Evolutionary conservation across 2,329 filamentous ascomycete species (phyloP).

Genomic region (Pseudogymnoascus sp.): DNA sequence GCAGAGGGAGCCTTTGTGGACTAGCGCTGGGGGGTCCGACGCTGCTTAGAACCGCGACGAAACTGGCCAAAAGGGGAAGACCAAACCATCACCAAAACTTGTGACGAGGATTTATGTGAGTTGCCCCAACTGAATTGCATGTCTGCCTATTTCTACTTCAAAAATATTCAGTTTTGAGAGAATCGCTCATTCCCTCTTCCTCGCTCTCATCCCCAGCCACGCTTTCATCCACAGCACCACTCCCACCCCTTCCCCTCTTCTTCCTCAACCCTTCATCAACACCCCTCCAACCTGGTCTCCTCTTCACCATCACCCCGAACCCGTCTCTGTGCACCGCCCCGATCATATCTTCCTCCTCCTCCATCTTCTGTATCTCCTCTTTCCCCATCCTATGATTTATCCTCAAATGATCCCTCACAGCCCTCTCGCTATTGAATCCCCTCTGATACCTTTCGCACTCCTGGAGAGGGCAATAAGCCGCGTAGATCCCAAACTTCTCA

Average conservation of each 20-base stretch:
- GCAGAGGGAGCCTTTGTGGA: not conserved
- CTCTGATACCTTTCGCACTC: not conserved
- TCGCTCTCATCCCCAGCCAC: not conserved
- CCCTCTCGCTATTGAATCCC: constrained; percentile 34
- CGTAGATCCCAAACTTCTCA: not conserved
- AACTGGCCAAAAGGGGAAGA: not conserved
- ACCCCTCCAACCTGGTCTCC: constrained; percentile 43
- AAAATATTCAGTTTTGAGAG: not conserved
- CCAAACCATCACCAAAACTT: not conserved
- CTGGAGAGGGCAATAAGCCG: not conserved
- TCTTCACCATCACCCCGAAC: constrained; percentile 53
- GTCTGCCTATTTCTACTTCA: not conserved
- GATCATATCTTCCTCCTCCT: constrained; percentile 48
- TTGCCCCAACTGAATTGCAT: not conserved
- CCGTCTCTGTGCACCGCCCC: constrained; percentile 64
- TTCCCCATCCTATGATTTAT: constrained; percentile 33
- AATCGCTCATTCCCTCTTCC: not conserved
- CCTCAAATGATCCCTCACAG: constrained; percentile 40
- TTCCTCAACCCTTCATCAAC: constrained; percentile 26
- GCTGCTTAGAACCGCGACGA: not conserved
- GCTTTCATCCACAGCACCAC: not conserved
- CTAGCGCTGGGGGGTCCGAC: not conserved
- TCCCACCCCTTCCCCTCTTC: not conserved
- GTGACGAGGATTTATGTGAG: not conserved
- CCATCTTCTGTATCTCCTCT: constrained; percentile 27